phyloP scores from a whole-genome alignment of 768 basidiomycete species.

The Suillus discolor region DNA sequence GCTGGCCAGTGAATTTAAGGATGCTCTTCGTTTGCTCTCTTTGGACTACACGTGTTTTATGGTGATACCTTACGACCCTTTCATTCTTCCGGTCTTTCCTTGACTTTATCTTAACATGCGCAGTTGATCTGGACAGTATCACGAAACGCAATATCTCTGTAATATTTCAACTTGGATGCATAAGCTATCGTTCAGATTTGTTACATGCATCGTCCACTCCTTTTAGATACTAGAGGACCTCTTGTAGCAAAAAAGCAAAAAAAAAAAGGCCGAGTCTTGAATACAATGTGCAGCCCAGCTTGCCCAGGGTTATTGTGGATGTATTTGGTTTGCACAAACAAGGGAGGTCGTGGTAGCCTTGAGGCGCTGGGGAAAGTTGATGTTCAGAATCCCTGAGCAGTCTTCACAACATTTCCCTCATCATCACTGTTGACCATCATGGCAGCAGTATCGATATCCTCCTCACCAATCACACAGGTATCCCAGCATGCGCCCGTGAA shows the following conservation, averaged over 20 bases:
- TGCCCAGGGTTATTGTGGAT: slow-evolving; percentile 1
- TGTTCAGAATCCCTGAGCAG: slow-evolving; percentile 20
- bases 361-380: slow-evolving; percentile 27
- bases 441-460: slow-evolving; percentile 46
- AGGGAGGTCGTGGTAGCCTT: slow-evolving; percentile 25
- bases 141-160: slow-evolving; percentile 3
- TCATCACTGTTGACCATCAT: slow-evolving; percentile 29
- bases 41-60: slow-evolving; percentile 6
- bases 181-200: background rate
- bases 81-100: background rate
- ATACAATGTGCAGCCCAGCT: background rate
- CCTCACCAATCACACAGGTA: slow-evolving; percentile 58
- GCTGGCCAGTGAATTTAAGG: slow-evolving; percentile 7
- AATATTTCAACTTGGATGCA: slow-evolving; percentile 6
- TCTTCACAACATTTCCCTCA: slow-evolving; percentile 16
- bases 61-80: slow-evolving; percentile 12
- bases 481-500: slow-evolving; percentile 61
- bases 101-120: slow-evolving; percentile 1
- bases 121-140: background rate
- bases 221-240: slow-evolving; percentile 3
- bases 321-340: slow-evolving; percentile 36
- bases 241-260: background rate
- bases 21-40: slow-evolving; percentile 12
- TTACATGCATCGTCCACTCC: slow-evolving; percentile 1
- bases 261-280: background rate